Base-by-base conservation (phyloP, 106 monocot genomes). In the Narthecium ossifragum region DNA sequence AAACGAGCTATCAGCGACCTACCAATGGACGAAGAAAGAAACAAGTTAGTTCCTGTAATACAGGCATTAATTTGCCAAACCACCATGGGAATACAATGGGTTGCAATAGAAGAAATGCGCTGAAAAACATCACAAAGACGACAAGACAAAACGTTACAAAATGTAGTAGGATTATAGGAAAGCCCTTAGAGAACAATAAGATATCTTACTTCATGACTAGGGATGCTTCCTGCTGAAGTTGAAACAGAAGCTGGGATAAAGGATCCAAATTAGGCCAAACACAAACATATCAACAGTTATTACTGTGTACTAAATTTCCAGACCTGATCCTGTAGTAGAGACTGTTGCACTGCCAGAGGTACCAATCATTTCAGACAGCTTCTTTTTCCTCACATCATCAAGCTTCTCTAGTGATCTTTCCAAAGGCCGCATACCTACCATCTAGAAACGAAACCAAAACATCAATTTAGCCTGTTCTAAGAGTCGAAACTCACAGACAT, bases 351-450 rank as follows among this genome's bases (percentile, higher is more conserved):
- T 60, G 52, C 70, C 58, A 33, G 92, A 72, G 33, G 46, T 60
- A 24, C 94, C 87, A 61, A 98, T 98, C 98, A 98, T 84, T 76
- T 98, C 98, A 34, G 98, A 91, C 10, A 98, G 76, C 51, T 98
- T 98, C 72, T 91, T 98, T 69, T 91, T 87, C 39, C 98, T 87
- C 20, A 98, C 91, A 8, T 98, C 98, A 68, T 98, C 98, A 66
- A 98, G 76, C 67, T 98, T 98, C 61, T 98, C 98, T 28, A 98
- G 29, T 26, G 98, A 85, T 50, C 76, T 91, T 74, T 98, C 98
- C 51, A 98, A 70, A 21, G 98, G 91, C 53, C 59, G 83, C 98
- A 98, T 87, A 34, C 98, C 98, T 74, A 98, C 98, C 76, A 79
- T 81, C 98, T 91, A 61, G 3, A 70, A 64, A 18, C 70, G 31